Conservation (phyloP, 1,284 basidiomycete species). For the Ustilago bromivora region DNA sequence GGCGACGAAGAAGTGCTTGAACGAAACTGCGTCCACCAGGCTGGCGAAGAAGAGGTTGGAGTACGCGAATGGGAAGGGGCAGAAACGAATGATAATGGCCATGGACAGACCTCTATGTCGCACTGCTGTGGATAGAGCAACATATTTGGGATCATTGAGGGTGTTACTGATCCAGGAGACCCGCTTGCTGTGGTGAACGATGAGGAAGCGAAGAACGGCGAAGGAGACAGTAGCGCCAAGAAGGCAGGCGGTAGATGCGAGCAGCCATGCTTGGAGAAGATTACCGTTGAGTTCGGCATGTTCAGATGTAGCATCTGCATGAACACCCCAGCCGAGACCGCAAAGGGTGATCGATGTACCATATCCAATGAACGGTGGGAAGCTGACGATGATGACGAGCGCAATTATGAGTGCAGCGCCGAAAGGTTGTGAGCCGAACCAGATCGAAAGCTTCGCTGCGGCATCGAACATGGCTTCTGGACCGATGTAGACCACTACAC, state of each 20-base stretch:
- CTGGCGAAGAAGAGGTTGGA: slow-evolving; percentile 52
- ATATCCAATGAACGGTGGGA: slow-evolving; percentile 65
- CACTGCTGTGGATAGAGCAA: slow-evolving; percentile 61
- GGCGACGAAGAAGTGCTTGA: slow-evolving; percentile 56
- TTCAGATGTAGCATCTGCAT: slow-evolving; percentile 15
- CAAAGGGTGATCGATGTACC: slow-evolving; percentile 60
- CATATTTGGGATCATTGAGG: slow-evolving; percentile 51
- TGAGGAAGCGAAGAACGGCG: slow-evolving; percentile 35
- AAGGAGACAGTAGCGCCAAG: slow-evolving; percentile 58
- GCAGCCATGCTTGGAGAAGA: slow-evolving; percentile 51
- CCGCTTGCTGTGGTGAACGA: slow-evolving; percentile 31
- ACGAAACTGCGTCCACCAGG: slow-evolving; percentile 49
- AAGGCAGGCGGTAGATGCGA: slow-evolving; percentile 58
- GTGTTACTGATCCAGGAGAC: slow-evolving; percentile 29
- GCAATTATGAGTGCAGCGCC: slow-evolving; percentile 44
- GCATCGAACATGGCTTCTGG: slow-evolving; percentile 48
- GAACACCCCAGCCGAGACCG: slow-evolving; percentile 60
- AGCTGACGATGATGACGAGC: slow-evolving; percentile 42
- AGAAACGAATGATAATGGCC: slow-evolving; percentile 63
- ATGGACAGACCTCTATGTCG: slow-evolving; percentile 50
- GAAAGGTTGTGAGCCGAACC: slow-evolving; percentile 40
- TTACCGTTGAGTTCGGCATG: slow-evolving; percentile 20
- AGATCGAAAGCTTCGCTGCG: slow-evolving; percentile 45
- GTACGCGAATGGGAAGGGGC: slow-evolving; percentile 63
- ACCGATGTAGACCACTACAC: slow-evolving; percentile 31